These are phyloP conservation scores for Suillus brevipes DNA, from an alignment of 768 basidiomycete species.

Conservation along the genomic window DNA sequence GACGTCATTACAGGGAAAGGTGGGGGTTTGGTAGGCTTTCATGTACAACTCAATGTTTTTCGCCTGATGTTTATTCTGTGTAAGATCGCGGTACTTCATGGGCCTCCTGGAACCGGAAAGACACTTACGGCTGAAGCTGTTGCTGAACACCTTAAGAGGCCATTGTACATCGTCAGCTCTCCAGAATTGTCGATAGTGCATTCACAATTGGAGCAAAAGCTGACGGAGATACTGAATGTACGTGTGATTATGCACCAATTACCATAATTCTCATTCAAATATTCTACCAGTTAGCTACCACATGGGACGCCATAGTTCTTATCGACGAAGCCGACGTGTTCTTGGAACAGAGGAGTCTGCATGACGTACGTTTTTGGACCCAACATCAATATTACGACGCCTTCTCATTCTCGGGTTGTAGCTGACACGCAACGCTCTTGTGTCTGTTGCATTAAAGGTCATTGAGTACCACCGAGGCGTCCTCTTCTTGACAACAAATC, in stretches of 20 bases:
- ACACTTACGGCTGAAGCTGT: slow-evolving; percentile 62
- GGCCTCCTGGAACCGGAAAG: slow-evolving; percentile 40
- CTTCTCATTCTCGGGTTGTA: not conserved
- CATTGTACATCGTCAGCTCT: slow-evolving; percentile 54
- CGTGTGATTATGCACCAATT: not conserved
- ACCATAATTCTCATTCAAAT: slow-evolving; percentile 22
- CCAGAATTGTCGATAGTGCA: slow-evolving; percentile 55
- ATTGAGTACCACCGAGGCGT: slow-evolving; percentile 62
- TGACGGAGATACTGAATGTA: slow-evolving; percentile 28
- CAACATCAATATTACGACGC: not conserved
- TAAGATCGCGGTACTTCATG: slow-evolving; percentile 26
- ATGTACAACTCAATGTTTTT: not conserved
- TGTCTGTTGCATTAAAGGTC: slow-evolving; percentile 65
- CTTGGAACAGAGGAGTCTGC: slow-evolving; percentile 18
- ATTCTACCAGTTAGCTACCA: slow-evolving; percentile 54
- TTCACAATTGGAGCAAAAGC: slow-evolving; percentile 39
- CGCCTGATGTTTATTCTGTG: not conserved
- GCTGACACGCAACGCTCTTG: slow-evolving; percentile 67
- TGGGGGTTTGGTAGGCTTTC: slow-evolving; percentile 53
- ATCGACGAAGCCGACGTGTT: slow-evolving; percentile 47
- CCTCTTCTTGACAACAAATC: slow-evolving; percentile 55
- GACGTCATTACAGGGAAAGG: slow-evolving; percentile 69
- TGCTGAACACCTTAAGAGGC: slow-evolving; percentile 52
- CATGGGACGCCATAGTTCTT: slow-evolving; percentile 58
- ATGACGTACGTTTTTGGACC: slow-evolving; percentile 34